Percentiles rank a stretch among this genome's conserved stretches.
Conservation (phyloP, 176 grass and related monocot species). For the Aechmea fasciata region DNA sequence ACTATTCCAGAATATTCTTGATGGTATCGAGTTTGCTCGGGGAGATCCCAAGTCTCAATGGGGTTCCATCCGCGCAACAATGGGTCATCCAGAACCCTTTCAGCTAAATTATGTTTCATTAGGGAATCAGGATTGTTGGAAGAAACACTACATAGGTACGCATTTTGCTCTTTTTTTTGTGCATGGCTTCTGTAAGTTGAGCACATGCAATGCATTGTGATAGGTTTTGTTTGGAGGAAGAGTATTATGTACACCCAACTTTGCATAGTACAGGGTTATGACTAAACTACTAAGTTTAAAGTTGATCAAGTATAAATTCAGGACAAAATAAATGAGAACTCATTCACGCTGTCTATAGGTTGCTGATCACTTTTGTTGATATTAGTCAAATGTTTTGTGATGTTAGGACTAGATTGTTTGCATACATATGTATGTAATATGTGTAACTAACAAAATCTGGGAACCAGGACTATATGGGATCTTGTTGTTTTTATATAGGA, state of each 20-base stretch:
- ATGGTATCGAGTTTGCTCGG: constrained; percentile 87
- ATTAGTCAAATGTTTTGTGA: too few relatives aligned
- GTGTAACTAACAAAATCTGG: too few relatives aligned
- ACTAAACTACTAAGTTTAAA: too few relatives aligned
- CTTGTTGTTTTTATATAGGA: not conserved
- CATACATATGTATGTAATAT: too few relatives aligned
- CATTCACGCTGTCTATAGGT: too few relatives aligned
- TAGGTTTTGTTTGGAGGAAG: not conserved
- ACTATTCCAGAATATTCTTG: constrained; percentile 63
- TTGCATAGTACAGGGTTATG: too few relatives aligned
- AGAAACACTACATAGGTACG: constrained; percentile 59
- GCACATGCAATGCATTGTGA: not conserved
- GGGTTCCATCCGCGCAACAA: constrained; percentile 78
- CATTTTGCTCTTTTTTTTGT: not conserved
- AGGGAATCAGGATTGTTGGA: constrained; percentile 89
- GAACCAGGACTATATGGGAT: too few relatives aligned
- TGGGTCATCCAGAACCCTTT: constrained; percentile 90
- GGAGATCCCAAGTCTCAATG: constrained; percentile 54
- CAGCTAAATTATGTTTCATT: constrained; percentile 67
- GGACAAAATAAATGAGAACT: too few relatives aligned
- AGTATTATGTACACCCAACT: not conserved
- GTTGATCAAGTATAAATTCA: too few relatives aligned
- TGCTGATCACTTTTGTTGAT: too few relatives aligned
- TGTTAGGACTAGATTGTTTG: too few relatives aligned
- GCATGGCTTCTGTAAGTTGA: not conserved